phyloP scores from a whole-genome alignment of 2,329 filamentous ascomycete species.

The Aschersonia sp. region DNA sequence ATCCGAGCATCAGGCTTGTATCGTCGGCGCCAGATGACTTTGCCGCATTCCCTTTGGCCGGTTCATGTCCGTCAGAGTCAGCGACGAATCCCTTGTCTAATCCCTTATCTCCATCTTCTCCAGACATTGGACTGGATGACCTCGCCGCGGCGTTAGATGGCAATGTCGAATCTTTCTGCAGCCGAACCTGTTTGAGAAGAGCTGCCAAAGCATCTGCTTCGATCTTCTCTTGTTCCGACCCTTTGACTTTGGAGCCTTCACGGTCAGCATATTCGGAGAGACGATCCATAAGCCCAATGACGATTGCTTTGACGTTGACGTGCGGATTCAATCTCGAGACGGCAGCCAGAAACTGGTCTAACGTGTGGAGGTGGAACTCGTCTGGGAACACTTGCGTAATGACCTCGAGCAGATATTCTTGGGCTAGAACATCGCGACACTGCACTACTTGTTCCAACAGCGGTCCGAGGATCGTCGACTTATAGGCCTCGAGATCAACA shows the following conservation, averaged over 20 bases:
- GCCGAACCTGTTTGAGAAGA: conserved; percentile 62
- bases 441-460: conserved; percentile 94
- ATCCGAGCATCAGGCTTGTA: conserved; percentile 13
- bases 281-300: conserved; percentile 95
- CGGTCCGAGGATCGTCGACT: conserved; percentile 74
- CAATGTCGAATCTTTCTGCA: conserved; percentile 40
- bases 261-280: conserved; percentile 88
- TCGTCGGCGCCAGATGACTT: conserved; percentile 14
- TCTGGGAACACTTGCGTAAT: conserved; percentile 98
- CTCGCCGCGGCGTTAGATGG: conserved; percentile 8
- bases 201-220: conserved; percentile 74
- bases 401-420: conserved; percentile 94
- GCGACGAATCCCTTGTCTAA: conserved; percentile 4
- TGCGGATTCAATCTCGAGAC: conserved; percentile 89
- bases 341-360: conserved; percentile 87
- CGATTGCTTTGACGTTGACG: conserved; percentile 94
- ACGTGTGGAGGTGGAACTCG: conserved; percentile 92
- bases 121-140: conserved; percentile 16
- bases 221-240: conserved; percentile 57
- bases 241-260: conserved; percentile 58
- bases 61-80: conserved; percentile 17
- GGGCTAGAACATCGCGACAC: conserved; percentile 88
- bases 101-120: conserved; percentile 7
- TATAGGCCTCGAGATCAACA: conserved; percentile 90
- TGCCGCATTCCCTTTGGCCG: conserved; percentile 7